A percentile compares a stretch with the other conserved stretches of the same genome.
phyloP scores from a whole-genome alignment of 1,139 yeast species.

The Nakaseomyces nivariensis region DNA sequence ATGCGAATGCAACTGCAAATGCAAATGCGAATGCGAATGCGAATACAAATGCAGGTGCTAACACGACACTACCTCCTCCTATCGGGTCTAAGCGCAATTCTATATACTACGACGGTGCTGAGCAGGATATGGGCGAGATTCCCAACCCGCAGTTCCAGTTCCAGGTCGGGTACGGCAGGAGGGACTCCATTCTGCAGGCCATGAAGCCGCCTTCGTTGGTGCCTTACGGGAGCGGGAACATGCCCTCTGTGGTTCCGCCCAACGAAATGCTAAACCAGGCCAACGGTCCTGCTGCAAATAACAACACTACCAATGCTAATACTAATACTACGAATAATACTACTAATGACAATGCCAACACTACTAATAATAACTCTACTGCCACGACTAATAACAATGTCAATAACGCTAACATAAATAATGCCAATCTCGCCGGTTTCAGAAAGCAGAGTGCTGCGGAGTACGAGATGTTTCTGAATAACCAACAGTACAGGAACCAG shows the following conservation, averaged over 20 bases:
- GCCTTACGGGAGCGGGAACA: background rate
- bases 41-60: background rate
- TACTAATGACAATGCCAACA: background rate
- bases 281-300: background rate
- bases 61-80: background rate
- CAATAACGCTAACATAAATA: no score
- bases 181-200: background rate
- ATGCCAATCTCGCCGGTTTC: background rate
- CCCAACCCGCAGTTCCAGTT: constrained; percentile 1
- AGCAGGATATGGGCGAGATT: background rate
- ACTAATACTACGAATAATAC: background rate
- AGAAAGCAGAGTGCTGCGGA: background rate
- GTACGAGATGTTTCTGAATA: constrained; percentile 2
- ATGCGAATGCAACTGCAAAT: background rate
- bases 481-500: background rate
- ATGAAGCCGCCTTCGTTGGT: constrained; percentile 2
- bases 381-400: background rate
- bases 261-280: constrained; percentile 10
- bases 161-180: background rate
- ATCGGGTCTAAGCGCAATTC: constrained; percentile 2
- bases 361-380: background rate
- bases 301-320: background rate
- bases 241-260: constrained; percentile 6
- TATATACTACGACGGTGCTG: background rate
- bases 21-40: background rate